Evolutionary conservation across 2,329 filamentous ascomycete genomes (phyloP).

Genomic region (Sarocladiaceae sp.): DNA sequence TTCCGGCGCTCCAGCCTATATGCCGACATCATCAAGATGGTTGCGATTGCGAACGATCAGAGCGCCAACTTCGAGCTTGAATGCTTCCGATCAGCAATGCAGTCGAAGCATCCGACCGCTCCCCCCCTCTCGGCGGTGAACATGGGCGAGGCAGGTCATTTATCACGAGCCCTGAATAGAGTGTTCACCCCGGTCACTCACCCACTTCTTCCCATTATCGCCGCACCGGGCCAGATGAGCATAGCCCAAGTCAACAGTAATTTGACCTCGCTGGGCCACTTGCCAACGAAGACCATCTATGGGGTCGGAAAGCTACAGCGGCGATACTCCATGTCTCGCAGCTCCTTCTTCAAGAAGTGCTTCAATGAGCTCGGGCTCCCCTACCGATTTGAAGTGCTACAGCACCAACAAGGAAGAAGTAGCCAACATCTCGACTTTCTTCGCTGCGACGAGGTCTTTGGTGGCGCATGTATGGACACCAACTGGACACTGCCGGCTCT

Average conservation of each 20-base stretch:
- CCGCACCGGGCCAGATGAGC: conserved; percentile 78
- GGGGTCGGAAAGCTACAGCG: conserved; percentile 56
- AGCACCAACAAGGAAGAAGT: conserved; percentile 51
- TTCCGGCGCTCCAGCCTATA: conserved; percentile 68
- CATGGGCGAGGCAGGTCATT: conserved; percentile 80
- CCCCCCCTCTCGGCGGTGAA: conserved; percentile 79
- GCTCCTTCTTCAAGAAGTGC: conserved; percentile 80
- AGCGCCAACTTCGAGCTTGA: conserved; percentile 88
- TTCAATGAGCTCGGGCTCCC: conserved; percentile 81
- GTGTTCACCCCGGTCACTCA: conserved; percentile 87
- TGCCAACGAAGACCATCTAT: conserved; percentile 74
- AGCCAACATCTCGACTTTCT: conserved; percentile 22
- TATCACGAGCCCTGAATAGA: conserved; percentile 76
- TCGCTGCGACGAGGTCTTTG: conserved; percentile 68
- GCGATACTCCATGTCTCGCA: conserved; percentile 27
- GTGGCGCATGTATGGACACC: conserved; percentile 75
- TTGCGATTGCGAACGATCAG: conserved; percentile 71
- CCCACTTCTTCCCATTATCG: conserved; percentile 74
- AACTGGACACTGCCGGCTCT: conserved; percentile 57
- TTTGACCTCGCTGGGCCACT: conserved; percentile 69
- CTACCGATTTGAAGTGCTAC: conserved; percentile 70
- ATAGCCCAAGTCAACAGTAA: conserved; percentile 80
- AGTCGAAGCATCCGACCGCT: conserved; percentile 58
- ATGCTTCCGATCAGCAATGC: conserved; percentile 76
- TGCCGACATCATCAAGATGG: conserved; percentile 87